phyloP scores from a whole-genome alignment of 495 filamentous ascomycete species.

The Tirmania nivea region DNA sequence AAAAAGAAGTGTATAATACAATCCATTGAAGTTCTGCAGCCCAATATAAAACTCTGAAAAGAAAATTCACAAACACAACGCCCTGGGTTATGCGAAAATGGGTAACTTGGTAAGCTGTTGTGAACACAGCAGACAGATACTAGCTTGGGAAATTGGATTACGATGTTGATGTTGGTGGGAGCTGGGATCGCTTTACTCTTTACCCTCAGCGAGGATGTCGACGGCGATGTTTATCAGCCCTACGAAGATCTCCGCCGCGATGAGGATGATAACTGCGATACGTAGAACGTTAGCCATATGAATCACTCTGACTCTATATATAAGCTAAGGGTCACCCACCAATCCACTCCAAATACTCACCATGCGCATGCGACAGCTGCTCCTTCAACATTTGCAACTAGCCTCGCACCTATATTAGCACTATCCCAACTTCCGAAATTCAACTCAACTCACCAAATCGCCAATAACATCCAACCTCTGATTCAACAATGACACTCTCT shows the following conservation, averaged over 20 bases:
- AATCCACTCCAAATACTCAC: slow-evolving; percentile 90
- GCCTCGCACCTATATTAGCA: not conserved
- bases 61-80: no score
- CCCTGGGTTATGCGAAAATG: no score
- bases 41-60: no score
- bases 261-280: slow-evolving; percentile 63
- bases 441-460: slow-evolving; percentile 34
- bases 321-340: slow-evolving; percentile 29
- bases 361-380: slow-evolving; percentile 88
- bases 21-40: no score
- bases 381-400: slow-evolving; percentile 76
- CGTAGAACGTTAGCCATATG: not conserved
- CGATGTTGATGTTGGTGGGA: no score
- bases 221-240: slow-evolving; percentile 90
- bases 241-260: slow-evolving; percentile 87
- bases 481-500: slow-evolving; percentile 72
- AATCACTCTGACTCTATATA: no score
- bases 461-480: slow-evolving; percentile 84
- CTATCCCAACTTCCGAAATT: not conserved
- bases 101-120: no score
- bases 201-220: slow-evolving; percentile 61
- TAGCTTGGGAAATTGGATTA: no score
- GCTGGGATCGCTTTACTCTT: no score
- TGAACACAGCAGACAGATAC: no score
- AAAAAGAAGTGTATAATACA: no score